Percentiles rank a stretch among this genome's conserved stretches.
Conservation (phyloP, 352 stramenopile genomes). For the Globisporangium yorkense region DNA sequence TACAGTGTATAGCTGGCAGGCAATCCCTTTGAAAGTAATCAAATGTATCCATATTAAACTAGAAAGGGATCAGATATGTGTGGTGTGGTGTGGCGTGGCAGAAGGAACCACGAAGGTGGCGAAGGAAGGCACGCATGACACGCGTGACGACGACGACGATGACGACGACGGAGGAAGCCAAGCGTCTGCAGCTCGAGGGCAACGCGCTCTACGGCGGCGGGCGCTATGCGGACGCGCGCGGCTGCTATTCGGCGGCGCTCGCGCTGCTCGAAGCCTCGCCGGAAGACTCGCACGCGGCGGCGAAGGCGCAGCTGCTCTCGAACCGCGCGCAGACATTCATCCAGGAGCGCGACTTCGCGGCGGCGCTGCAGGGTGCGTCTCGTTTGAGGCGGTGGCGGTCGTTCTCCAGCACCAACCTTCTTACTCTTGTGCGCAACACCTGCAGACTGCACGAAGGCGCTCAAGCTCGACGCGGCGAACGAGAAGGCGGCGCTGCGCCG, state of each 20-base stretch:
- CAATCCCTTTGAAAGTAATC: background rate
- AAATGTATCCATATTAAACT: background rate
- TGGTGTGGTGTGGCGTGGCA: too few species aligned
- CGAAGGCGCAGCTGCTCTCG: conserved; percentile 30
- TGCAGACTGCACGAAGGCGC: conserved; percentile 44
- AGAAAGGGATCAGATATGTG: too few species aligned
- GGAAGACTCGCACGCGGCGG: background rate
- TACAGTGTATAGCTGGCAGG: background rate
- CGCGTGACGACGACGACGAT: background rate
- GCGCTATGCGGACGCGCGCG: conserved; percentile 50
- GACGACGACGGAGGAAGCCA: conserved; percentile 1
- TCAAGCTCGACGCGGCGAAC: conserved; percentile 47
- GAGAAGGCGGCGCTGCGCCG: conserved; percentile 62
- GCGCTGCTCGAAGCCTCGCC: conserved; percentile 12
- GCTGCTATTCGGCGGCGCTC: conserved; percentile 43
- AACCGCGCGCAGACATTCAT: conserved; percentile 68
- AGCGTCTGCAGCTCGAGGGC: conserved; percentile 33
- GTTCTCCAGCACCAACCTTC: too few species aligned
- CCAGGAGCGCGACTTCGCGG: conserved; percentile 68
- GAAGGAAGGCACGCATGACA: background rate
- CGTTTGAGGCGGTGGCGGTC: background rate
- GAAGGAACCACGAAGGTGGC: background rate
- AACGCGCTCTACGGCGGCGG: conserved; percentile 50
- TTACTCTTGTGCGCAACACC: too few species aligned
- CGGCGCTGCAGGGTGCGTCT: conserved; percentile 41